These are phyloP conservation scores for Schizophyllum commune DNA, from an alignment of 1,284 basidiomycete genomes.

Conservation along the genomic window DNA sequence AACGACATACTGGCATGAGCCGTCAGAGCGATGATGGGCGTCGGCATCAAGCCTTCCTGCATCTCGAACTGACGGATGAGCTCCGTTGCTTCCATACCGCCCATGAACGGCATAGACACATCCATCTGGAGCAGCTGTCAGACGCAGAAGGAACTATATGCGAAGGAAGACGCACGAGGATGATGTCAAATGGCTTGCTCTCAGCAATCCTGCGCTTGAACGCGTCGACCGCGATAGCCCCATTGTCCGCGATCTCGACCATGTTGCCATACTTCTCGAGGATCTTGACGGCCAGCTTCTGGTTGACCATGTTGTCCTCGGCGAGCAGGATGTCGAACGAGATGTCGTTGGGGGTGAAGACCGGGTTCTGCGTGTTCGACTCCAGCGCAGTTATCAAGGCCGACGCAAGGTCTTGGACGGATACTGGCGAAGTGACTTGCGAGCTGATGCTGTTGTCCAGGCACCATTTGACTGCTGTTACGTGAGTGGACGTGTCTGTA, in stretches of 20 bases:
- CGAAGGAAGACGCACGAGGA: constrained; percentile 47
- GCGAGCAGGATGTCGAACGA: constrained; percentile 93
- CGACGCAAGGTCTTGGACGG: constrained; percentile 83
- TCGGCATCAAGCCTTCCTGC: constrained; percentile 62
- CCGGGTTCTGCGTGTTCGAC: constrained; percentile 82
- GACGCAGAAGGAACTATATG: neutral
- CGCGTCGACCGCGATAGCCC: constrained; percentile 83
- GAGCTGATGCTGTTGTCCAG: constrained; percentile 87
- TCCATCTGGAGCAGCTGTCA: constrained; percentile 68
- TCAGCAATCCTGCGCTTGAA: constrained; percentile 75
- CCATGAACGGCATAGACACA: constrained; percentile 97
- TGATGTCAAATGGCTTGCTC: constrained; percentile 76
- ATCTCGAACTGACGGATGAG: constrained; percentile 78
- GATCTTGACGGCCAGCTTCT: constrained; percentile 95
- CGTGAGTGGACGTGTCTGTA: neutral
- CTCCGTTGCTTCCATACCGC: constrained; percentile 86
- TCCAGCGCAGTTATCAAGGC: constrained; percentile 94
- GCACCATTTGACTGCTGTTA: constrained; percentile 77
- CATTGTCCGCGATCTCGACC: constrained; percentile 97
- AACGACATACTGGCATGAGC: constrained; percentile 71
- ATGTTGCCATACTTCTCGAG: constrained; percentile 95
- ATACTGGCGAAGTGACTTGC: constrained; percentile 87
- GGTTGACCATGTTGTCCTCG: constrained; percentile 97
- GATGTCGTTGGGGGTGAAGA: constrained; percentile 73
- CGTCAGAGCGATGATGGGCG: constrained; percentile 94